Base-by-base conservation (phyloP, 2,329 filamentous ascomycete species). In the Xylariaceae sp. region DNA sequence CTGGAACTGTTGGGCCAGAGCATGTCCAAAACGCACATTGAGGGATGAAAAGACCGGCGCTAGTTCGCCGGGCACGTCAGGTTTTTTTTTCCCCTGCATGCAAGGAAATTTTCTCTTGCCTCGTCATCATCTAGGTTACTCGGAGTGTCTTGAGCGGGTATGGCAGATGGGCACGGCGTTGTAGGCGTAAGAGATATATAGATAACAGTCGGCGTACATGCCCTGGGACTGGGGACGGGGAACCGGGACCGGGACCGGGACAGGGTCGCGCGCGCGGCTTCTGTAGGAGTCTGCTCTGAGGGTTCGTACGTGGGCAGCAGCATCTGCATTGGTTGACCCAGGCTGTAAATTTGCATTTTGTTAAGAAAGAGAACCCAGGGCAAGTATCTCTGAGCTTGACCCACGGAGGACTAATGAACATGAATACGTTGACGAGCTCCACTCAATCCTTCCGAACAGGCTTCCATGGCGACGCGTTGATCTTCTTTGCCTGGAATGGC, bases 1-100 rank as follows among this genome's bases (percentile, higher is more conserved):
- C 81, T 97, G 47, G 93, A 97, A 74, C 82, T 96, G 2, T 78
- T 96, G 39, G 90, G 89, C 54, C 88, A 90, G 73, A 83, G 81
- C 68, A 86, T 82, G 69, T 86, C 88, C 37, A 93, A 93, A 75
- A 83, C 87, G 52, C 87, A 95, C 65, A 90, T 94, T 64, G 91
- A 96, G 74, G 89, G 89, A 47, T 94, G 65, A 78, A 42, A 70
- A 34, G 57, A 30, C 23, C 23, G 23, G 23, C 13, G 17, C 23
- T 10, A 34, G 4, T 37, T 37, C n/a, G 39, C 10, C 34, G 23
- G 23, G 6, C 10, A 15, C 56, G 55, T 61, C 54, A 39, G 51
- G 56, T 50, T 42, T 57, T 62, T 30, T 30, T 30, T 30, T 30
- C 23, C 23, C 61, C 54, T 51, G 58, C 56, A 56, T 58, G 55